These are phyloP conservation scores for Dipteronia dyeriana DNA, from an alignment of 345 rosid species.

Conservation along the genomic window DNA sequence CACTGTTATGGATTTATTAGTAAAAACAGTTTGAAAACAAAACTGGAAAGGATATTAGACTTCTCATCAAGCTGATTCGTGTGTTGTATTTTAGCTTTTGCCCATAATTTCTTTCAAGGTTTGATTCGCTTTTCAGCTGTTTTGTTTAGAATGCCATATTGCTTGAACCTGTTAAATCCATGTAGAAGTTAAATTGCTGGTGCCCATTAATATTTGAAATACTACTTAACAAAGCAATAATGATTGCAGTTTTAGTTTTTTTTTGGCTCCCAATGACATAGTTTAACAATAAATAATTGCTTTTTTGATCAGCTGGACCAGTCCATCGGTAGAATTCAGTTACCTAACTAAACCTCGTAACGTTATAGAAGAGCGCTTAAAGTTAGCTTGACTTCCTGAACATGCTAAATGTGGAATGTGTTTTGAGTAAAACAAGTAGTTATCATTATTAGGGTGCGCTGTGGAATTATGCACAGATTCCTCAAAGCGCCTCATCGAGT, in stretches of 20 bases:
- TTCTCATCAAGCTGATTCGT: neutral
- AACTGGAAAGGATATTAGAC: neutral
- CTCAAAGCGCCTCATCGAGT: neutral
- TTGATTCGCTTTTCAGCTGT: constrained; percentile 1
- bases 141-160: neutral
- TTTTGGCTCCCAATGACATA: constrained; percentile 2
- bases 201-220: neutral
- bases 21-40: neutral
- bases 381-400: neutral
- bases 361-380: neutral
- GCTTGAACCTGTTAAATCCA: constrained; percentile 1
- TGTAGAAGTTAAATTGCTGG: neutral
- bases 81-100: neutral
- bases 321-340: neutral
- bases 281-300: neutral
- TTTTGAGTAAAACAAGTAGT: neutral
- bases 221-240: neutral
- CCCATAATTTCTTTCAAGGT: neutral
- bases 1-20: neutral
- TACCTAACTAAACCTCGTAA: neutral
- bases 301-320: neutral
- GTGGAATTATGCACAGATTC: neutral
- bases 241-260: neutral
- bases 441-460: neutral
- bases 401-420: neutral